Evolutionary conservation across 345 rosid genomes (phyloP).

Genomic region (Hibiscus syriacus): DNA sequence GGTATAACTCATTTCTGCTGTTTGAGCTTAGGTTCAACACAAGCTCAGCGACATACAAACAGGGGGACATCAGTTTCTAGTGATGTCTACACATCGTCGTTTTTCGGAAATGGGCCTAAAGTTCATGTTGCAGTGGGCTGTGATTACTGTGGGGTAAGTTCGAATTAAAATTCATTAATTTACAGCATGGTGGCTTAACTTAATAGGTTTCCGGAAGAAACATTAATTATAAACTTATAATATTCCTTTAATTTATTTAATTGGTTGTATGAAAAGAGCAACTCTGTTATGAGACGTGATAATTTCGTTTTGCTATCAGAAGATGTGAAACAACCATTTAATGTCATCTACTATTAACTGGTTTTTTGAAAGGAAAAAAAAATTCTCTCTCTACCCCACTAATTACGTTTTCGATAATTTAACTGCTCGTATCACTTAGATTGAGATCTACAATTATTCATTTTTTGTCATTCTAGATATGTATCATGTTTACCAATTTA

Average conservation of each 20-base stretch:
- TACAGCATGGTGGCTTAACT: not conserved
- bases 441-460: not conserved
- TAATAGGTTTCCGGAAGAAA: not conserved
- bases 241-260: not conserved
- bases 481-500: not conserved
- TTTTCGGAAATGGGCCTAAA: conserved; percentile 20
- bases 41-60: conserved; percentile 6
- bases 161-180: not conserved
- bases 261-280: not conserved
- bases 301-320: not conserved
- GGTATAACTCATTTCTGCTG: not conserved
- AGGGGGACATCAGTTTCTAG: conserved; percentile 8
- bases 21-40: conserved; percentile 20
- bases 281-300: not conserved
- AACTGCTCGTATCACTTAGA: not conserved
- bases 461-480: not conserved
- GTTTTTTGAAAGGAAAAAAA: not conserved
- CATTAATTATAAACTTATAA: not conserved
- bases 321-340: not conserved
- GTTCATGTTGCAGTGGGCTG: conserved; percentile 32
- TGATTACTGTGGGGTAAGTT: conserved; percentile 41
- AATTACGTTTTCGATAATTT: not conserved
- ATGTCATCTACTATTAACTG: not conserved
- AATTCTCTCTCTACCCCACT: too few species aligned
- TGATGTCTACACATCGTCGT: conserved; percentile 8